Percentiles rank a stretch among this genome's conserved stretches.
phyloP scores from a whole-genome alignment of 768 basidiomycete genomes.

The Roridomyces roridus region DNA sequence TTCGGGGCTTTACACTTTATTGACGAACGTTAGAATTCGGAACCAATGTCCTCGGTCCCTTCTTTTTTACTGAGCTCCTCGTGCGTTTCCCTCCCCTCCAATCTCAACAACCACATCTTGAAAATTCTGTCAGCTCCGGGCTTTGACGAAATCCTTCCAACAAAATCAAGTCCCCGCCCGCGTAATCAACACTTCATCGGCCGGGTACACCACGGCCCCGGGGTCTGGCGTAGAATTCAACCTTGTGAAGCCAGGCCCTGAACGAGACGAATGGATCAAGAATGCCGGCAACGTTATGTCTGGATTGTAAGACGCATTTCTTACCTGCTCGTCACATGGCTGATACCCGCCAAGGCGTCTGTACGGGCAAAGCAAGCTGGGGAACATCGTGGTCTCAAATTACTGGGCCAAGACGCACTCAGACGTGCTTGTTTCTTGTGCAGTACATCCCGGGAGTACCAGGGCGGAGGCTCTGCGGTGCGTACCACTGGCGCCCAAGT shows the following conservation, averaged over 20 bases:
- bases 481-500: not conserved
- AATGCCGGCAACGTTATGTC: not conserved
- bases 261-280: constrained; percentile 15
- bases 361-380: constrained; percentile 25
- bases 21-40: constrained; percentile 21
- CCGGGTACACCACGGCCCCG: not conserved
- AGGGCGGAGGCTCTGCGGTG: constrained; percentile 25
- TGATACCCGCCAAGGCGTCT: constrained; percentile 2
- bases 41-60: constrained; percentile 21
- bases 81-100: not conserved
- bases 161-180: constrained; percentile 29
- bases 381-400: constrained; percentile 33
- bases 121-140: constrained; percentile 28
- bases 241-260: constrained; percentile 8
- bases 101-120: not conserved
- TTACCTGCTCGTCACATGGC: not conserved
- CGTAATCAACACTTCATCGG: constrained; percentile 30
- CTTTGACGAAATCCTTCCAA: constrained; percentile 23
- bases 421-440: constrained; percentile 32
- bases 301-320: not conserved
- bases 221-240: constrained; percentile 3
- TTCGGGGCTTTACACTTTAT: not conserved
- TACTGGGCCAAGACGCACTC: constrained; percentile 34
- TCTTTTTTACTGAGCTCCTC: constrained; percentile 16
- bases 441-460: constrained; percentile 36